A percentile compares a stretch with the other conserved stretches of the same genome.
phyloP scores from a whole-genome alignment of 805 yeast genomes.

The Ogataea ganodermae region DNA sequence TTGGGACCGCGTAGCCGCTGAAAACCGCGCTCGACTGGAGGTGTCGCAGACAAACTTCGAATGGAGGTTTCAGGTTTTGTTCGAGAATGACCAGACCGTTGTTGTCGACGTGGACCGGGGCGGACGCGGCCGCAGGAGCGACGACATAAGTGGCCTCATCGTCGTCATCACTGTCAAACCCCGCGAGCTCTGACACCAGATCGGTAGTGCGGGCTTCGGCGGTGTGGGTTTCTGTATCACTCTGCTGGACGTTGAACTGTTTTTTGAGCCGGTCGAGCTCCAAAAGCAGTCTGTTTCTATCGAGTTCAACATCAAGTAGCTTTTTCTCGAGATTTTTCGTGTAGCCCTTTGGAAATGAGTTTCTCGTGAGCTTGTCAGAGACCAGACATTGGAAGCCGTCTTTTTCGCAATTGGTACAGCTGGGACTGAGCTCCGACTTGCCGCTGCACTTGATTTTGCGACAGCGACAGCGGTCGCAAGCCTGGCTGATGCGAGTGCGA shows the following conservation, averaged over 20 bases:
- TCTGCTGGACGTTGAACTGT: constrained; percentile 10
- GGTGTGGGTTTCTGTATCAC: neutral
- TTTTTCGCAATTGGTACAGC: constrained; percentile 64
- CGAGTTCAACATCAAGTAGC: constrained; percentile 61
- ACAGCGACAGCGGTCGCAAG: constrained; percentile 79
- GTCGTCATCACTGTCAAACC: neutral
- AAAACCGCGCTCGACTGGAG: constrained; percentile 30
- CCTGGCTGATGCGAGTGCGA: constrained; percentile 63
- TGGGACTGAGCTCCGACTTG: constrained; percentile 47
- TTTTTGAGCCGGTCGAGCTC: constrained; percentile 35
- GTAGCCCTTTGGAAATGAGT: constrained; percentile 81
- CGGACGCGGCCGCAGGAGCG: too few species aligned
- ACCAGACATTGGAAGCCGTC: constrained; percentile 70
- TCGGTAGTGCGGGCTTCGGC: neutral
- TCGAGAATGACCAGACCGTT: constrained; percentile 29
- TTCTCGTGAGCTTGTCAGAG: constrained; percentile 70
- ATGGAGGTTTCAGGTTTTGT: constrained; percentile 32
- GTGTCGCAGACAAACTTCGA: constrained; percentile 21
- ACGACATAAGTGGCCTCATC: too few species aligned
- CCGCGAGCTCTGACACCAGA: neutral
- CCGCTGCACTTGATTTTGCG: constrained; percentile 81
- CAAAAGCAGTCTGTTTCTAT: constrained; percentile 42
- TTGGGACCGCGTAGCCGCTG: constrained; percentile 31
- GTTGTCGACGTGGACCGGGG: constrained; percentile 19
- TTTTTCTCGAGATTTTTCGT: constrained; percentile 72